A percentile compares a stretch with the other conserved stretches of the same genome.
Evolutionary conservation across 208 protist genomes (phyloP).

Genomic region (Leishmania aethiopica): DNA sequence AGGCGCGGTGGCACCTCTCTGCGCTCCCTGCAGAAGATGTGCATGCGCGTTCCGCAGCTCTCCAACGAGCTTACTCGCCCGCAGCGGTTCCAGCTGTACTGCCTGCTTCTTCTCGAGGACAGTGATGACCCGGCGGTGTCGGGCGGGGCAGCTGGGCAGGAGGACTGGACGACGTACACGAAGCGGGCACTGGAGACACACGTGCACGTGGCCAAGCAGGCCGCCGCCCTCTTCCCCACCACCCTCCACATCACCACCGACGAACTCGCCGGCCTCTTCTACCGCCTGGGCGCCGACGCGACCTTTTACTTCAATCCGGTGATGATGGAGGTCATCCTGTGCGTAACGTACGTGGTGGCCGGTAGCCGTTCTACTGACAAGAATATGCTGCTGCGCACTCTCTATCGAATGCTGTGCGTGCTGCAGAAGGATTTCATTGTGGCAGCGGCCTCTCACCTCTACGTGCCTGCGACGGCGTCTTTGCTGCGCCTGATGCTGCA

Average conservation of each 20-base stretch:
- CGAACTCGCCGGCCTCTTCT: conserved; percentile 37
- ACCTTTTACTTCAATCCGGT: conserved; percentile 49
- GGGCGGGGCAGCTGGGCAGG: neutral
- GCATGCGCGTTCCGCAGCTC: conserved; percentile 62
- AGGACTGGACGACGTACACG: conserved; percentile 21
- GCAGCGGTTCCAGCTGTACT: conserved; percentile 59
- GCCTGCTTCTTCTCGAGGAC: conserved; percentile 49
- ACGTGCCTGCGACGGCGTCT: conserved; percentile 31
- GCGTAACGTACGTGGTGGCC: conserved; percentile 44
- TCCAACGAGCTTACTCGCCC: conserved; percentile 39
- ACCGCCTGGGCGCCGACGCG: conserved; percentile 39
- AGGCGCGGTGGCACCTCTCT: conserved; percentile 9
- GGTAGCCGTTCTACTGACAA: conserved; percentile 20
- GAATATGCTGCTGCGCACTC: conserved; percentile 14
- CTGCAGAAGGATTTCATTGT: conserved; percentile 48
- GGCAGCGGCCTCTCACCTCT: conserved; percentile 41
- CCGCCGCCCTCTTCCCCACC: conserved; percentile 18
- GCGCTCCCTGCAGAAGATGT: conserved; percentile 53
- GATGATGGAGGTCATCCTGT: conserved; percentile 44
- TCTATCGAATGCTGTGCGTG: conserved; percentile 28
- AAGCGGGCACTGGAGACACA: conserved; percentile 37
- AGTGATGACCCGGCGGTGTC: neutral
- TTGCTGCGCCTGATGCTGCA: conserved; percentile 90
- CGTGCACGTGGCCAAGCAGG: conserved; percentile 31
- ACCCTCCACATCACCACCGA: conserved; percentile 21